Percentiles rank a stretch among this genome's conserved stretches.
phyloP scores from a whole-genome alignment of 495 filamentous ascomycete genomes.

The Penicillium canescens region DNA sequence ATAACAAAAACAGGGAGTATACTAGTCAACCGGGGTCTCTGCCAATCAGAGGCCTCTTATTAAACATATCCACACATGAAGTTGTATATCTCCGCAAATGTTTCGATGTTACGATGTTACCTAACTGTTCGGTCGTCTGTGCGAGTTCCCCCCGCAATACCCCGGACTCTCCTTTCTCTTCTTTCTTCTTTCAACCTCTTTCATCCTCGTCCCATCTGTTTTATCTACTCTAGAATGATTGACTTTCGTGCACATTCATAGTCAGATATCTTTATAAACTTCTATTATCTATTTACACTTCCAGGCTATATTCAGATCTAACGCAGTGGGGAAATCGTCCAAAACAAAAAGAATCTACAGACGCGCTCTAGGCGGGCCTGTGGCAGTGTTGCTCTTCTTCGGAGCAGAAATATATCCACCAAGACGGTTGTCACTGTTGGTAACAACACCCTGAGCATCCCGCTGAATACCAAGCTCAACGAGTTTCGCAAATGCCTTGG shows the following conservation, averaged over 20 bases:
- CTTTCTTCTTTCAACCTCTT: conserved; percentile 1
- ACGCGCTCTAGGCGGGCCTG: conserved; percentile 36
- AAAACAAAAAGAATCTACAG: conserved; percentile 26
- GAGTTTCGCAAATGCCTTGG: conserved; percentile 62
- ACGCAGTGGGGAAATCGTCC: conserved; percentile 24
- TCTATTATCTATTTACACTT: conserved; percentile 33
- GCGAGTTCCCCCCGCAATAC: conserved; percentile 25
- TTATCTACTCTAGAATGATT: background rate
- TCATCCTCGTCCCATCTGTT: background rate
- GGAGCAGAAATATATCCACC: conserved; percentile 59
- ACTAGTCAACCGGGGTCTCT: conserved; percentile 6
- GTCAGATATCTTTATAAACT: conserved; percentile 14
- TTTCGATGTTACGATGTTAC: too few relatives aligned
- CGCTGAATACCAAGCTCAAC: conserved; percentile 59
- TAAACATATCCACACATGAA: conserved; percentile 6
- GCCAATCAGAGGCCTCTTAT: conserved; percentile 16
- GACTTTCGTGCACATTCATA: too few relatives aligned
- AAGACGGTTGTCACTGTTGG: conserved; percentile 53
- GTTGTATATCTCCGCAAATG: background rate
- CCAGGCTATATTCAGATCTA: conserved; percentile 14
- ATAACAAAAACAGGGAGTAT: conserved; percentile 7
- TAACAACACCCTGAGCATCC: conserved; percentile 48
- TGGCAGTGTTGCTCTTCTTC: conserved; percentile 54
- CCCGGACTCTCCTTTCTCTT: conserved; percentile 12
- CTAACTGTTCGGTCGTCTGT: conserved; percentile 1